Evolutionary conservation across 345 rosid species (phyloP), one percentile per base, ranked within the genome.

Genomic region (Dipteronia sinensis): DNA sequence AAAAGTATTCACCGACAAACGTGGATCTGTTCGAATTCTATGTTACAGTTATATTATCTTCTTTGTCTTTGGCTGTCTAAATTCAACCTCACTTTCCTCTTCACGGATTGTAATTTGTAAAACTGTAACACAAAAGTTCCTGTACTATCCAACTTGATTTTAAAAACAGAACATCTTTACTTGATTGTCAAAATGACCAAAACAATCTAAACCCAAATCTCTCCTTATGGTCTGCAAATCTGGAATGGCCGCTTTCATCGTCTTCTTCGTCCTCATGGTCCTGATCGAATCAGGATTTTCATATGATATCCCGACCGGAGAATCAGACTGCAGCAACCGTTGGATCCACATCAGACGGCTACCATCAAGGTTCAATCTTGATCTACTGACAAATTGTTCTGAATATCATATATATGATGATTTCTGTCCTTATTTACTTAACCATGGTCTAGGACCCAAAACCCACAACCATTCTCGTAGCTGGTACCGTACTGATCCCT

Each of bases 271-370:
- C 70, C 16, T 83, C 71, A 9, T 85, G 46, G 38, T 73, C 20
- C 55, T 79, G 63, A 16, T 80, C 80, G 71, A 69, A 51, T 78
- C 22, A 53, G 80, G 8, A 0, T 22, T 71, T 34, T 67, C 89
- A 1, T 78, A 79, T n/a, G 86, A 81, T 69, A 81, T 80, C 87
- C 65, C 85, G 22, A 73, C 65, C 67, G 71, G 31, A 2, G 79
- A 69, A 73, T 67, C 89, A 69, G 89, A 80, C 78, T 94, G 99
- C 83, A 69, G 83, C 58, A 78, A 73, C 81, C 94, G 97, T 62
- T 88, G 98, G 99, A 96, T 96, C 93, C 85, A 96, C 82, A 86
- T 96, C 87, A 88, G 97, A 72, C 83, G 82, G 67, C 86, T 96
- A 23, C 98, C 99, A 3, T 74, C 90, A 2, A 77, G 90, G 10